Evolutionary conservation across 176 grass and related monocot genomes (phyloP).

Genomic region (Triticum urartu): DNA sequence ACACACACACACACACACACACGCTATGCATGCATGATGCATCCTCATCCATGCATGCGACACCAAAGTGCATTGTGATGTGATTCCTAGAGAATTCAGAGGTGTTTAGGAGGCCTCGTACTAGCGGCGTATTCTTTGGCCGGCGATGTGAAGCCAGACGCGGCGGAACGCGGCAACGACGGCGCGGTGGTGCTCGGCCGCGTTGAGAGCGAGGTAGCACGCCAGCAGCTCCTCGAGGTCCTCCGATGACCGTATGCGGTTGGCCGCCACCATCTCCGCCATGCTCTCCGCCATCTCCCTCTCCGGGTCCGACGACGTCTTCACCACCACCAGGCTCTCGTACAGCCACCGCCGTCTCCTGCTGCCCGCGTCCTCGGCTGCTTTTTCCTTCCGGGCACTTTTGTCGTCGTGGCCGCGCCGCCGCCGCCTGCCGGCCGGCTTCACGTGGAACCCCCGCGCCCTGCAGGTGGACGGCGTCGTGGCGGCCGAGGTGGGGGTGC

Average conservation of each 20-base stretch:
- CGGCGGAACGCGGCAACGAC: slow-evolving; percentile 56
- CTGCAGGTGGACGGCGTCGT: slow-evolving; percentile 47
- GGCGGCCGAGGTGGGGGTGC: slow-evolving; percentile 33
- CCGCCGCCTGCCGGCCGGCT: neutral
- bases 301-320: slow-evolving; percentile 70
- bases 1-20: too few species aligned
- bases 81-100: neutral
- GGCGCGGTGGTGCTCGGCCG: slow-evolving; percentile 69
- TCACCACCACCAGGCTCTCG: slow-evolving; percentile 79
- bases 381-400: neutral
- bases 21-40: neutral
- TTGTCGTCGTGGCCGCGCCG: neutral
- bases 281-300: slow-evolving; percentile 80
- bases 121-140: neutral
- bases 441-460: slow-evolving; percentile 41
- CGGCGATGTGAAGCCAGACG: slow-evolving; percentile 51
- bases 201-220: slow-evolving; percentile 90
- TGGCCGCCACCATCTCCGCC: slow-evolving; percentile 82
- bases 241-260: slow-evolving; percentile 41
- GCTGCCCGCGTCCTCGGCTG: neutral
- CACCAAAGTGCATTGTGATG: neutral
- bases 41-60: neutral
- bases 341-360: slow-evolving; percentile 42
- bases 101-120: neutral
- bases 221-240: slow-evolving; percentile 85